Percentiles rank a stretch among this genome's conserved stretches.
phyloP scores from a whole-genome alignment of 345 rosid species.

The Euphorbia peplus region DNA sequence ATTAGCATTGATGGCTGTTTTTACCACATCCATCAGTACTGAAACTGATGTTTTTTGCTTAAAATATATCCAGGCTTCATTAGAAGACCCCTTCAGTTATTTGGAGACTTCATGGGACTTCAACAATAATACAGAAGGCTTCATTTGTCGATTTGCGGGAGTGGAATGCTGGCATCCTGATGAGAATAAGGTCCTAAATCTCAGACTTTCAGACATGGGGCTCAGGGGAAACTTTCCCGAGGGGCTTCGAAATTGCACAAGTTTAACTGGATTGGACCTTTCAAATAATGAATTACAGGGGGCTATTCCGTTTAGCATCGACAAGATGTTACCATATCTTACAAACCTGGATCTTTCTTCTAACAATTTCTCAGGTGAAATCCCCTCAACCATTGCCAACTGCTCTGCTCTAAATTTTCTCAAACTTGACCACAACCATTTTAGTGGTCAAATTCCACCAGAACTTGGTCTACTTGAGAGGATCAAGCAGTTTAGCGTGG shows the following conservation, averaged over 20 bases:
- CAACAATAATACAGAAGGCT: conserved; percentile 21
- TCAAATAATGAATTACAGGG: conserved; percentile 19
- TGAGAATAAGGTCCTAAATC: conserved; percentile 30
- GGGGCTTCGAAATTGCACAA: conserved; percentile 19
- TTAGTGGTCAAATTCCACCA: conserved; percentile 20
- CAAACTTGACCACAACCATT: conserved; percentile 15
- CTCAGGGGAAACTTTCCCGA: conserved; percentile 28
- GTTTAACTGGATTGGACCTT: conserved; percentile 18
- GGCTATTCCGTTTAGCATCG: conserved; percentile 17
- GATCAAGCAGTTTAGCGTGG: conserved; percentile 16
- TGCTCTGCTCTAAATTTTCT: conserved; percentile 12
- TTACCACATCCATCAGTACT: background rate
- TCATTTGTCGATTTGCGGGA: conserved; percentile 25
- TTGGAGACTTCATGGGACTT: conserved; percentile 25
- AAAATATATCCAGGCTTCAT: background rate
- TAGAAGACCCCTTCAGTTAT: conserved; percentile 21
- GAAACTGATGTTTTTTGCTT: background rate
- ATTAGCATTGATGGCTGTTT: background rate
- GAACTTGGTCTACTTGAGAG: background rate
- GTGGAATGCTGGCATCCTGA: conserved; percentile 33
- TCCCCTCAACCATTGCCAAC: conserved; percentile 18
- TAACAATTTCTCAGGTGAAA: conserved; percentile 29
- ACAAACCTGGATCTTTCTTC: conserved; percentile 17
- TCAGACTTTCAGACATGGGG: conserved; percentile 19
- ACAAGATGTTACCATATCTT: background rate